phyloP scores from a whole-genome alignment of 495 filamentous ascomycete genomes.

The Clohesyomyces aquaticus region DNA sequence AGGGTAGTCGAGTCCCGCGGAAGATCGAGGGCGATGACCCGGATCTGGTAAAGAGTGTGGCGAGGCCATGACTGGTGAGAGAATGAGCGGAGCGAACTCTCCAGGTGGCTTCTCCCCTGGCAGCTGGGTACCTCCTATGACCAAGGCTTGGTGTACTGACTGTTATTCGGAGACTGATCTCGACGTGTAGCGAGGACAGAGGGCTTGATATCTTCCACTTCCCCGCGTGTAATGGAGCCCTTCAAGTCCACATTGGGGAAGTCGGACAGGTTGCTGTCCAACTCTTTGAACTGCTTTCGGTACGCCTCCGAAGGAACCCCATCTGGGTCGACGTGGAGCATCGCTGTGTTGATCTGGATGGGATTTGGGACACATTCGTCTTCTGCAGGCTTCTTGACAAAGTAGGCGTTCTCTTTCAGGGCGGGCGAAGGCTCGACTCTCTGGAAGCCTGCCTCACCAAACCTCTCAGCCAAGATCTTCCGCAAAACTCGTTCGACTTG shows the following conservation, averaged over 20 bases:
- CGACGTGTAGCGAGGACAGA: neutral
- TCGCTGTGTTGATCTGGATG: slow-evolving; percentile 16
- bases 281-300: slow-evolving; percentile 14
- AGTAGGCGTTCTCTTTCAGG: slow-evolving; percentile 13
- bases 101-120: no score
- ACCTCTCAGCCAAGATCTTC: slow-evolving; percentile 28
- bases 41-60: no score
- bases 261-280: slow-evolving; percentile 4
- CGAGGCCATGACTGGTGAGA: no score
- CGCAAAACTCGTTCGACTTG: slow-evolving; percentile 29
- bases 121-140: neutral
- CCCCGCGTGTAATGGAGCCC: neutral
- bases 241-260: slow-evolving; percentile 23
- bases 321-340: slow-evolving; percentile 23
- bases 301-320: slow-evolving; percentile 21
- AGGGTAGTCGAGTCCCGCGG: neutral
- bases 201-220: neutral
- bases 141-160: slow-evolving; percentile 10
- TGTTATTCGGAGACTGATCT: neutral
- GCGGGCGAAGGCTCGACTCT: slow-evolving; percentile 8
- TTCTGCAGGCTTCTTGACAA: slow-evolving; percentile 7
- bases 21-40: neutral
- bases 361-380: slow-evolving; percentile 7
- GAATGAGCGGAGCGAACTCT: neutral
- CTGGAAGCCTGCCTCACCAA: slow-evolving; percentile 6